Percentiles rank a stretch among this genome's conserved stretches.
These are phyloP conservation scores for Boletellus ananas DNA, from an alignment of 768 basidiomycete genomes.

Conservation along the genomic window DNA sequence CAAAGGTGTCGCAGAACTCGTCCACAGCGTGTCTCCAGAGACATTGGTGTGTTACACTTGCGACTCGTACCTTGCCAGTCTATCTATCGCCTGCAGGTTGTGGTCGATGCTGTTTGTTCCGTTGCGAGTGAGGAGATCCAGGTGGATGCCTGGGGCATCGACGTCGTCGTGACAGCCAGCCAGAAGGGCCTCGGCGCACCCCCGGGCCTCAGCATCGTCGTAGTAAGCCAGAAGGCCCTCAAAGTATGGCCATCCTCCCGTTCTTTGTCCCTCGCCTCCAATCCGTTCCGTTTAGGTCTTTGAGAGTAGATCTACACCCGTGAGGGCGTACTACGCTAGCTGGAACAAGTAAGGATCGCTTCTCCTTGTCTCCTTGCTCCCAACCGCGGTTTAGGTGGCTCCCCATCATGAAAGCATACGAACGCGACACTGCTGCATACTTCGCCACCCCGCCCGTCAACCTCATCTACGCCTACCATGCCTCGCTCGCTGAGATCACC, in stretches of 20 bases:
- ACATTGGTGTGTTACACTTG: conserved; percentile 55
- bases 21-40: conserved; percentile 74
- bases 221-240: conserved; percentile 78
- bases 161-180: conserved; percentile 80
- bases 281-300: conserved; percentile 3
- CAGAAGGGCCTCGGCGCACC: conserved; percentile 94
- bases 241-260: conserved; percentile 35
- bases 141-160: conserved; percentile 91
- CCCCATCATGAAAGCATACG: conserved; percentile 93
- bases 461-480: conserved; percentile 86
- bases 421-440: conserved; percentile 75
- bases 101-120: conserved; percentile 93
- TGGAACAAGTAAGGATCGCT: conserved; percentile 67
- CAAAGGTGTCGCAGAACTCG: conserved; percentile 67
- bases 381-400: conserved; percentile 56
- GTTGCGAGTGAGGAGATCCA: conserved; percentile 94
- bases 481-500: conserved; percentile 74
- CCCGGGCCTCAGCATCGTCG: conserved; percentile 85
- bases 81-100: conserved; percentile 43
- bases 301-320: conserved; percentile 40
- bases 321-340: conserved; percentile 79
- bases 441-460: conserved; percentile 96
- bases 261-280: neutral
- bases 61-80: neutral
- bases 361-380: neutral